Evolutionary conservation across 176 grass and related monocot species (phyloP).

Genomic region (maize (Zea mays)): DNA sequence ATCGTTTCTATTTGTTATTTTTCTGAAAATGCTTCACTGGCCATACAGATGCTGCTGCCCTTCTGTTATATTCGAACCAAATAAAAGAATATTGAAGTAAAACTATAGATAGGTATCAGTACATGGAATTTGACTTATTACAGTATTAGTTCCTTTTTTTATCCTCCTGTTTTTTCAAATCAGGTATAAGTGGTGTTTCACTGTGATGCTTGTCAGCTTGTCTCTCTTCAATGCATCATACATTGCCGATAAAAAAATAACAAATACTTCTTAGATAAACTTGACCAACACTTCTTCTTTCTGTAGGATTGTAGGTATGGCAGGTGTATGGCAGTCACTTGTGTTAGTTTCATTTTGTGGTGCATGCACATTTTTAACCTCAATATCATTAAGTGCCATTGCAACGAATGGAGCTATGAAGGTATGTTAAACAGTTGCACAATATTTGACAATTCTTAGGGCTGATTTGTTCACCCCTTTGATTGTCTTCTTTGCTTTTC

Average conservation of each 20-base stretch:
- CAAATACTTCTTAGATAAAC: conserved; percentile 19
- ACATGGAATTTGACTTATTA: conserved; percentile 18
- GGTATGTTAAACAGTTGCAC: conserved; percentile 43
- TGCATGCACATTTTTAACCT: conserved; percentile 89
- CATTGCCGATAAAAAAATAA: conserved; percentile 17
- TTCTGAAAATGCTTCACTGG: conserved; percentile 5
- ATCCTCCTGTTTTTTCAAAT: conserved; percentile 21
- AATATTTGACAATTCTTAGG: conserved; percentile 21
- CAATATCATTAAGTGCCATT: conserved; percentile 95
- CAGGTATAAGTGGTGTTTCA: conserved; percentile 27
- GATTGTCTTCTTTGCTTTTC: conserved; percentile 8
- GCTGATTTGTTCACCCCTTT: neutral
- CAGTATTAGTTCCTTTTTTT: neutral
- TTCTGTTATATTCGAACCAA: conserved; percentile 29
- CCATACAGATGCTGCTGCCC: neutral
- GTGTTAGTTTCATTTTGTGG: conserved; percentile 90
- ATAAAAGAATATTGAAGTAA: conserved; percentile 3
- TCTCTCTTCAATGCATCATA: conserved; percentile 6
- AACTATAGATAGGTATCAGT: neutral
- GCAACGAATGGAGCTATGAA: conserved; percentile 99
- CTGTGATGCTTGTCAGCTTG: conserved; percentile 26
- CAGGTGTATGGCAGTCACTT: conserved; percentile 77
- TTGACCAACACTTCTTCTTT: conserved; percentile 24
- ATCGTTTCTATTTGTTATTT: conserved; percentile 16
- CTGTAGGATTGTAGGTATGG: conserved; percentile 99